Conservation (phyloP, 768 basidiomycete species). For the Chiua virens region DNA sequence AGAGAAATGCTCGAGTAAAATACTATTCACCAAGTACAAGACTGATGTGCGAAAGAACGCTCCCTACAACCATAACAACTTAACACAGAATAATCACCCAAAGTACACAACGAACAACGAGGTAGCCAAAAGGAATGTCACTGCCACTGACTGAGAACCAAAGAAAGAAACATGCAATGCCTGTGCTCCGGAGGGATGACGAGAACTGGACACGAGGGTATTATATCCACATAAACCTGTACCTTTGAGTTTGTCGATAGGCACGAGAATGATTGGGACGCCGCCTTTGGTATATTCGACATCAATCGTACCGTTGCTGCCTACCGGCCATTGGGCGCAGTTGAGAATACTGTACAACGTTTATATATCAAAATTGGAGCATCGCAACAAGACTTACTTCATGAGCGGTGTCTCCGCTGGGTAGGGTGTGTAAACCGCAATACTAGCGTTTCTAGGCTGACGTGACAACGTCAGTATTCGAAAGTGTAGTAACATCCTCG, state of each 20-base stretch:
- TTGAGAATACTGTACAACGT: slow-evolving; percentile 49
- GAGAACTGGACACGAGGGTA: background rate
- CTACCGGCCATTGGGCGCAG: slow-evolving; percentile 68
- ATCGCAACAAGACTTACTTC: slow-evolving; percentile 45
- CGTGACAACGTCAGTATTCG: background rate
- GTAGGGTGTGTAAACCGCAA: too few relatives aligned
- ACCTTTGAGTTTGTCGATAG: slow-evolving; percentile 31
- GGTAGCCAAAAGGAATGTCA: slow-evolving; percentile 9
- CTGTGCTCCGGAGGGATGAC: slow-evolving; percentile 5
- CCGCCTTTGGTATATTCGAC: slow-evolving; percentile 67
- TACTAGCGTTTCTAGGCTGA: slow-evolving; percentile 41
- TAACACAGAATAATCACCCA: background rate
- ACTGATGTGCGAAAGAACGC: background rate
- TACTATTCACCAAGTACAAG: too few relatives aligned
- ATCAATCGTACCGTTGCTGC: slow-evolving; percentile 57
- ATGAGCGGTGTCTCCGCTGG: slow-evolving; percentile 44
- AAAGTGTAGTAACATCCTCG: background rate
- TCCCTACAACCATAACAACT: background rate
- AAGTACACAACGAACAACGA: slow-evolving; percentile 1
- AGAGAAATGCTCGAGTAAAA: too few relatives aligned
- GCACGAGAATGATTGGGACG: slow-evolving; percentile 36
- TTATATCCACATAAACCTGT: slow-evolving; percentile 40
- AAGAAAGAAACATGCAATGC: background rate
- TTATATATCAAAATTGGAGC: background rate
- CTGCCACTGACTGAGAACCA: background rate